phyloP scores from a whole-genome alignment of 2,329 filamentous ascomycete species.

The Colletotrichum spaethianum region DNA sequence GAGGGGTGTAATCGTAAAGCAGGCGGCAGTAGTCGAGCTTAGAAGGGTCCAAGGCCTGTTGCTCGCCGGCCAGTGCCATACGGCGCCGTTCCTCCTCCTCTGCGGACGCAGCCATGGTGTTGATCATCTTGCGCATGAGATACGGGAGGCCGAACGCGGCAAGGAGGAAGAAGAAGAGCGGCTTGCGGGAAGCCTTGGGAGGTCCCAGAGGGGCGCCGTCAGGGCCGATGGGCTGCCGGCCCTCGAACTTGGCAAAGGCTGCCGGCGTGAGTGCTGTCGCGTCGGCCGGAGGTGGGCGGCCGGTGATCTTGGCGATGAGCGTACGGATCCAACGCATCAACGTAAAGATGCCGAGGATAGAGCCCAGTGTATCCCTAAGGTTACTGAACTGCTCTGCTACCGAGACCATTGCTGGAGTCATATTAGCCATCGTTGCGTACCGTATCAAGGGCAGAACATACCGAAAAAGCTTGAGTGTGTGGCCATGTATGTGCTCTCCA shows the following conservation, averaged over 20 bases:
- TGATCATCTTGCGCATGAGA: slow-evolving; percentile 96
- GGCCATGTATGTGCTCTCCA: slow-evolving; percentile 99
- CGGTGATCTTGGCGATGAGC: slow-evolving; percentile 91
- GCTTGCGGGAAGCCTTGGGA: slow-evolving; percentile 89
- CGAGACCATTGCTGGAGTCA: slow-evolving; percentile 87
- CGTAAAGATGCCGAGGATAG: slow-evolving; percentile 94
- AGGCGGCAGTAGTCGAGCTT: slow-evolving; percentile 98
- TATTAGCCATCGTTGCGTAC: slow-evolving; percentile 21
- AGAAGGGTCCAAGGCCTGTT: slow-evolving; percentile 81
- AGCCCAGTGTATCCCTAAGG: slow-evolving; percentile 92
- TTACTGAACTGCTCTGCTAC: slow-evolving; percentile 98
- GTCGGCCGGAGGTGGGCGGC: slow-evolving; percentile 89
- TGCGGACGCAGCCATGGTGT: slow-evolving; percentile 83
- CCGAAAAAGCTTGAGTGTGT: slow-evolving; percentile 99
- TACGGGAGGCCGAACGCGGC: slow-evolving; percentile 97
- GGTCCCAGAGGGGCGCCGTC: slow-evolving; percentile 75
- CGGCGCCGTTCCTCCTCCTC: slow-evolving; percentile 83
- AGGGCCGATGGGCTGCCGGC: slow-evolving; percentile 68
- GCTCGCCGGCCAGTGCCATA: slow-evolving; percentile 58
- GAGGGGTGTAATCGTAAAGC: slow-evolving; percentile 93
- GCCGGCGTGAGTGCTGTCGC: slow-evolving; percentile 89
- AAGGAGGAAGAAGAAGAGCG: slow-evolving; percentile 94
- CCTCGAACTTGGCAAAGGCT: slow-evolving; percentile 91
- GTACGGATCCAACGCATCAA: slow-evolving; percentile 95
- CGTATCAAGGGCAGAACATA: slow-evolving; percentile 61